These are phyloP conservation scores for Geotrichum phurueaensis DNA, from an alignment of 1,139 yeast genomes.

Conservation along the genomic window DNA sequence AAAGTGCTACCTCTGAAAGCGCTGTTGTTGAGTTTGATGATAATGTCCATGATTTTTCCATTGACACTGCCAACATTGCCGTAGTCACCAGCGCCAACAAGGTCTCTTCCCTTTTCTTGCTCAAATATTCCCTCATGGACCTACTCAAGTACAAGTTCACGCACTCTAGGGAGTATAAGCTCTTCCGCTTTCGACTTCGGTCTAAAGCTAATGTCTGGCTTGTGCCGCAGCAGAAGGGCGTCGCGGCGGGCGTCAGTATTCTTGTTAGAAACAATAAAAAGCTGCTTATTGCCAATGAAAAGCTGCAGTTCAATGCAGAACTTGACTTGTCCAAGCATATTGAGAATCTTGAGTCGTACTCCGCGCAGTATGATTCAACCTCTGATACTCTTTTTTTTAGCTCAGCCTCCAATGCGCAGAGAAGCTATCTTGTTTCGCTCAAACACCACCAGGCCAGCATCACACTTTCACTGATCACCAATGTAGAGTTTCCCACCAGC, in stretches of 20 bases:
- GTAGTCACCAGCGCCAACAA: not conserved
- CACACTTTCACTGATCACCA: not conserved
- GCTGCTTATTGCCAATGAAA: not conserved
- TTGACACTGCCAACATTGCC: slow-evolving; percentile 2
- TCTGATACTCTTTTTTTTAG: slow-evolving; percentile 8
- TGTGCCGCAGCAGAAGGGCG: not conserved
- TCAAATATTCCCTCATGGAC: slow-evolving; percentile 1
- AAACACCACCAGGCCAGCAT: not conserved
- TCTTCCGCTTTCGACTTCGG: not conserved
- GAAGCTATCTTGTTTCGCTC: slow-evolving; percentile 5
- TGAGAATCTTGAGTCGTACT: not conserved
- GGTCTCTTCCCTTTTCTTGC: not conserved
- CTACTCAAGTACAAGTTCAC: slow-evolving; percentile 2
- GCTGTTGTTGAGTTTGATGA: slow-evolving; percentile 12
- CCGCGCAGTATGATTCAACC: slow-evolving; percentile 5
- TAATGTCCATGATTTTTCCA: slow-evolving; percentile 3
- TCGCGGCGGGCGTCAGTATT: not conserved
- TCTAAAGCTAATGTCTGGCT: slow-evolving; percentile 7
- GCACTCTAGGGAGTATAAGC: not conserved
- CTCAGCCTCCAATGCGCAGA: not conserved
- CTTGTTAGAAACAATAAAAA: not conserved
- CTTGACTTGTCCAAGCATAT: not conserved
- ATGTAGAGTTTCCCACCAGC: slow-evolving; percentile 7
- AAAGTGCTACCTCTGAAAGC: not conserved
- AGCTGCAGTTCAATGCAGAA: slow-evolving; percentile 1